A percentile compares a stretch with the other conserved stretches of the same genome.
These are phyloP conservation scores for Amauroascus niger DNA, from an alignment of 2,329 filamentous ascomycete species.

Conservation along the genomic window DNA sequence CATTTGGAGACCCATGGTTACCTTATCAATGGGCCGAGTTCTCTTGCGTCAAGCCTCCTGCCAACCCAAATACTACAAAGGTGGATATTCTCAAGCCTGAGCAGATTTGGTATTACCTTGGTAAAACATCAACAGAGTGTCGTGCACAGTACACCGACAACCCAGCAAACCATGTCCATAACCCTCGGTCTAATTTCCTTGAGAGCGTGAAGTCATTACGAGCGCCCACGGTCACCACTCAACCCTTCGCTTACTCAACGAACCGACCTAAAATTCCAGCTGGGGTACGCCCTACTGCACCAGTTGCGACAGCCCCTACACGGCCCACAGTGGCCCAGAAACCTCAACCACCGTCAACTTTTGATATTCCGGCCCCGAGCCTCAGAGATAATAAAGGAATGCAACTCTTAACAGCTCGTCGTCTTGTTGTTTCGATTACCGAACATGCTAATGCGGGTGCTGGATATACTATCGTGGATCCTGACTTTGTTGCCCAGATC, in stretches of 20 bases:
- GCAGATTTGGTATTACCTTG: slow-evolving; percentile 82
- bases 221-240: slow-evolving; percentile 21
- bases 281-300: slow-evolving; percentile 7
- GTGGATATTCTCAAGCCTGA: slow-evolving; percentile 63
- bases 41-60: slow-evolving; percentile 49
- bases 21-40: slow-evolving; percentile 71
- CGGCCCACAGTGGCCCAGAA: not conserved
- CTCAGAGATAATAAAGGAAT: slow-evolving; percentile 10
- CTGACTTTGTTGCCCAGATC: slow-evolving; percentile 37
- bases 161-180: slow-evolving; percentile 42
- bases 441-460: slow-evolving; percentile 39
- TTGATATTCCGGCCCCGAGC: not conserved
- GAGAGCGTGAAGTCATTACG: slow-evolving; percentile 38
- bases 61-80: slow-evolving; percentile 54
- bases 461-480: slow-evolving; percentile 36
- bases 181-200: slow-evolving; percentile 43
- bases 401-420: slow-evolving; percentile 26
- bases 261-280: slow-evolving; percentile 18
- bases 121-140: slow-evolving; percentile 75
- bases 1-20: slow-evolving; percentile 50
- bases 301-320: not conserved
- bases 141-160: slow-evolving; percentile 86
- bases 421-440: slow-evolving; percentile 36
- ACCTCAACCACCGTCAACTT: slow-evolving; percentile 12
- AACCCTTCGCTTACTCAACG: slow-evolving; percentile 23